These are phyloP conservation scores for Thermomucor indicae-seudaticae DNA, from an alignment of 371 early-diverging fungal genomes.

Conservation along the genomic window DNA sequence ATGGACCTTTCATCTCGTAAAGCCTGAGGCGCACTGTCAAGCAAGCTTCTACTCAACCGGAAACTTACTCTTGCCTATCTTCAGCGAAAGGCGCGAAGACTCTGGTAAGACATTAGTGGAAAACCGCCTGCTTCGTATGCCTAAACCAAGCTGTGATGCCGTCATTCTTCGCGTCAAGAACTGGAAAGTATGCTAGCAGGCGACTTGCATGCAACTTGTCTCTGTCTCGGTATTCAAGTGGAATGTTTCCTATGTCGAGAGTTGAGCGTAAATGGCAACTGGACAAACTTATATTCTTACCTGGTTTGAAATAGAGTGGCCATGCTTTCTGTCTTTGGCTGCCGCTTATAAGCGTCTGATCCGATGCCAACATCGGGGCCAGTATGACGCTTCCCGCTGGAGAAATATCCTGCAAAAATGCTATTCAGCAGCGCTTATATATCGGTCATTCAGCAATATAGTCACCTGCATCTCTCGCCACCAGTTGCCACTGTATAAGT, in stretches of 20 bases:
- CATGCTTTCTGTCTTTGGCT: not conserved
- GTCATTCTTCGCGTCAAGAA: not conserved
- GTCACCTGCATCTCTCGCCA: slow-evolving; percentile 1
- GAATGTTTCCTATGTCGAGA: not conserved
- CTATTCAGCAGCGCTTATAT: not conserved
- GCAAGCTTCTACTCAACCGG: too few relatives aligned
- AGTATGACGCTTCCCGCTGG: not conserved
- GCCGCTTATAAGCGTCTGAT: not conserved
- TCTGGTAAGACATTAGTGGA: not conserved
- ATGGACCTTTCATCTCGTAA: slow-evolving; percentile 1
- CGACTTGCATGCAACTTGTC: not conserved
- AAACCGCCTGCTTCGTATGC: not conserved
- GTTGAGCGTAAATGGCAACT: not conserved
- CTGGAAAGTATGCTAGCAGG: slow-evolving; percentile 1
- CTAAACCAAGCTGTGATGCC: not conserved
- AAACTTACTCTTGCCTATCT: too few relatives aligned
- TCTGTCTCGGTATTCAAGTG: not conserved
- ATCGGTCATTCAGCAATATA: not conserved
- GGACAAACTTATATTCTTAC: not conserved
- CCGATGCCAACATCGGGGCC: not conserved
- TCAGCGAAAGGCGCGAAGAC: not conserved
- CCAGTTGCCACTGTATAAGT: not conserved
- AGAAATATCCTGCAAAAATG: not conserved
- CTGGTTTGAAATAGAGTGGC: not conserved
- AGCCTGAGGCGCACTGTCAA: too few relatives aligned